Conservation (phyloP, 73 alveolate species). For the Uronychia setigera region DNA sequence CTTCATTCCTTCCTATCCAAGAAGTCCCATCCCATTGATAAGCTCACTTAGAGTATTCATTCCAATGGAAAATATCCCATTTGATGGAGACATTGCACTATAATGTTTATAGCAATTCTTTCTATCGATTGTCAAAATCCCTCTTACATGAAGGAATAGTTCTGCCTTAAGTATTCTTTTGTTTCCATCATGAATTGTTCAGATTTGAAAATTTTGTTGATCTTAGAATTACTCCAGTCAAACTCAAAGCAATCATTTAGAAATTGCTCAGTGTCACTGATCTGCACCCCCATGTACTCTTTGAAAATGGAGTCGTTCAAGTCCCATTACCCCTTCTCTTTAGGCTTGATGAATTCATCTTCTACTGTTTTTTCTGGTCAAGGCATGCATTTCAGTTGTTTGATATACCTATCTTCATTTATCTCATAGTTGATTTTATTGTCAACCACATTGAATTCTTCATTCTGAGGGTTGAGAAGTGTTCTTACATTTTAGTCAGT, state of each 20-base stretch:
- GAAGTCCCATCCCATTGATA: not conserved
- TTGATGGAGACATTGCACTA: slow-evolving; percentile 28
- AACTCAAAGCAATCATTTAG: slow-evolving; percentile 61
- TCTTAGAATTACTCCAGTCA: slow-evolving; percentile 44
- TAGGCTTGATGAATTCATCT: too few relatives aligned
- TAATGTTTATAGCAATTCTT: slow-evolving; percentile 19
- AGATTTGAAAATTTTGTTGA: slow-evolving; percentile 25
- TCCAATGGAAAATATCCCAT: slow-evolving; percentile 41
- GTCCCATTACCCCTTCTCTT: too few relatives aligned
- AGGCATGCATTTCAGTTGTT: too few relatives aligned
- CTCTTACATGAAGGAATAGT: not conserved
- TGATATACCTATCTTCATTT: too few relatives aligned
- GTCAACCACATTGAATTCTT: too few relatives aligned
- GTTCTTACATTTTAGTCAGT: too few relatives aligned
- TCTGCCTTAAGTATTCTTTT: slow-evolving; percentile 14
- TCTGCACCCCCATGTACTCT: too few relatives aligned
- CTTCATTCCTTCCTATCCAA: not conserved
- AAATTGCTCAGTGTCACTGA: too few relatives aligned
- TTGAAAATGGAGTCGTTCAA: too few relatives aligned
- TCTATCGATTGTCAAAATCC: not conserved
- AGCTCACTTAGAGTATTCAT: slow-evolving; percentile 34
- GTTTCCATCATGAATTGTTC: slow-evolving; percentile 12
- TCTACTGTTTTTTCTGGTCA: too few relatives aligned
- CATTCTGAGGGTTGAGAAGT: too few relatives aligned
- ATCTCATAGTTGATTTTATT: too few relatives aligned